A percentile compares a stretch with the other conserved stretches of the same genome.
Conservation (phyloP, 371 early-diverging fungal genomes). For the Mucor ambiguus region DNA sequence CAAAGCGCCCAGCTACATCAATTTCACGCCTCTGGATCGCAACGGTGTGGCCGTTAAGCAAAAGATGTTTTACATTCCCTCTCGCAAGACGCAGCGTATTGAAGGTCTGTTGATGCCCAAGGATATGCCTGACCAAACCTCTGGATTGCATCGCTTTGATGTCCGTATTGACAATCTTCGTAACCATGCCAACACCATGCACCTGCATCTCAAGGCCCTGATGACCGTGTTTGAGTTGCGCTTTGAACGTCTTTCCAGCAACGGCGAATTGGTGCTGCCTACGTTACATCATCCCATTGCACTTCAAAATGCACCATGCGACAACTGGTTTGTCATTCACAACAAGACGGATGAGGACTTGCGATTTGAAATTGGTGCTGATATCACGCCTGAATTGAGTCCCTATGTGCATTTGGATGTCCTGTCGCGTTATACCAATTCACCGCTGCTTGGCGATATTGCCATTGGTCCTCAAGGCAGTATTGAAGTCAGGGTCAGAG, state of each 20-base stretch:
- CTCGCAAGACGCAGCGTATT: constrained; percentile 42
- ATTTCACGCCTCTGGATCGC: constrained; percentile 36
- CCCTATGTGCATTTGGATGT: constrained; percentile 72
- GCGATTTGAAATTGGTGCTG: constrained; percentile 76
- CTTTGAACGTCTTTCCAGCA: constrained; percentile 70
- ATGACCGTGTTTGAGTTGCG: constrained; percentile 78
- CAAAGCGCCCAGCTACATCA: constrained; percentile 52
- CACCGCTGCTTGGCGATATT: constrained; percentile 76
- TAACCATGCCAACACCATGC: constrained; percentile 68
- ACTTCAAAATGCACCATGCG: constrained; percentile 63
- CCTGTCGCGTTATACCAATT: constrained; percentile 82
- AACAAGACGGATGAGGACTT: constrained; percentile 79
- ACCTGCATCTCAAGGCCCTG: constrained; percentile 52
- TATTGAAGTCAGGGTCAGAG: constrained; percentile 80
- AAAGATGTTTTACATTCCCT: constrained; percentile 35
- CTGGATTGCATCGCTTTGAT: constrained; percentile 54
- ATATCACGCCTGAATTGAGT: constrained; percentile 60
- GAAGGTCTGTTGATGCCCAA: constrained; percentile 64
- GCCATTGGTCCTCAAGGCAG: constrained; percentile 68
- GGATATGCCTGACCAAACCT: constrained; percentile 51
- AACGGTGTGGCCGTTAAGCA: constrained; percentile 27
- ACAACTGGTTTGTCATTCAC: constrained; percentile 82
- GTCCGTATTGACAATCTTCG: constrained; percentile 65
- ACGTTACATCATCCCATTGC: constrained; percentile 69
- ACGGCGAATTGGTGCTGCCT: constrained; percentile 75